Base-by-base conservation (phyloP, 2,329 filamentous ascomycete species). In the Atkinsonella hypoxylon region DNA sequence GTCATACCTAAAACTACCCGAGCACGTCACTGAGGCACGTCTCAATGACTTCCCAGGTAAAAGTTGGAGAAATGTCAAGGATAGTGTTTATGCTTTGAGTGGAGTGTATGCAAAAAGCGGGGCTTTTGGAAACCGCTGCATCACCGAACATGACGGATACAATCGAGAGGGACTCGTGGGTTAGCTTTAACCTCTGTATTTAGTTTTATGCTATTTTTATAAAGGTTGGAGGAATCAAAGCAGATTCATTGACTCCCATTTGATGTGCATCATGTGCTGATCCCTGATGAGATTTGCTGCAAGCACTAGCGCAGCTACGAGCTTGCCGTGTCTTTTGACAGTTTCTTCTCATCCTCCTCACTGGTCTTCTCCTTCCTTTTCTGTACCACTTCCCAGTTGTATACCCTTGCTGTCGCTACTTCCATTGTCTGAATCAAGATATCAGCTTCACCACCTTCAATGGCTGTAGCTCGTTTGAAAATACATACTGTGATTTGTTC, bases 351-450 rank as follows among this genome's bases (percentile, higher is more conserved):
- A 52, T 69, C 67, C 48, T 73, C 81, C 55, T 81, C 78, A 39
- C 85, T 82, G 3, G 70, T 75, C 67, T 89, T 93, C 54, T 95
- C 89, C 74, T 95, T 96, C 59, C 93, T 78, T 70, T 94, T 88
- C 73, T 95, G 87, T 42, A 91, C 88, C 4, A 98, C 89, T 62
- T 98, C 93, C 91, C 93, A 97, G 69, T 98, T 98, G 70, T 98
- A 97, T n/a, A 98, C 90, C 56, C 93, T 79, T 20, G 93, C 93
- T 40, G 91, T 89, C 4, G 93, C 93, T 34, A 98, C 93, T 69
- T 98, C 93, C 74, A 98, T 84, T 0, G 90, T 96, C 88, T 94
- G 17, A n/a, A 39, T 42, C 8, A 18, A 32, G 26, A 15, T 22
- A 43, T 55, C 32, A 51, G 47, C 45, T 13, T 22, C 8, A 52